Conservation (phyloP, 2,329 filamentous ascomycete genomes). For the Penicillium sp. region DNA sequence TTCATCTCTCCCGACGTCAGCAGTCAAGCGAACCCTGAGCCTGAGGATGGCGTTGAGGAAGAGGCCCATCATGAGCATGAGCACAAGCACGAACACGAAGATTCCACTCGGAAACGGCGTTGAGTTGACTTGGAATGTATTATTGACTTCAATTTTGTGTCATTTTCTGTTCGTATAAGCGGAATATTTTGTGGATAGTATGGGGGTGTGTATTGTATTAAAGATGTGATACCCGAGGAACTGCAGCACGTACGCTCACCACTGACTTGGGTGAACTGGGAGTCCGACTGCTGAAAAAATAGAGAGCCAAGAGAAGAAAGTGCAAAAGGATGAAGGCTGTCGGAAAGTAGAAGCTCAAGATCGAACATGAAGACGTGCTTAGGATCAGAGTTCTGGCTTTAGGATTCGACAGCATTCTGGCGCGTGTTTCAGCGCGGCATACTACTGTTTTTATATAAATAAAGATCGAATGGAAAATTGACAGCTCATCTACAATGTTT, state of each 20-base stretch:
- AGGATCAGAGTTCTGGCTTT: neutral
- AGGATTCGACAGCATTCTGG: neutral
- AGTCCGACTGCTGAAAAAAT: neutral
- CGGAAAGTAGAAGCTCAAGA: neutral
- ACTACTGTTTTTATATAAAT: constrained; percentile 2
- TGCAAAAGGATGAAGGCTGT: neutral
- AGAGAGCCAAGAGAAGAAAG: neutral
- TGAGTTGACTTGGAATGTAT: neutral
- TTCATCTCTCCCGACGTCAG: constrained; percentile 72
- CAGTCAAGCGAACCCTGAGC: constrained; percentile 62
- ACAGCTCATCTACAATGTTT: neutral
- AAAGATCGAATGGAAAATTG: neutral
- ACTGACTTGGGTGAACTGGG: neutral
- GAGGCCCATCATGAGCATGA: constrained; percentile 26
- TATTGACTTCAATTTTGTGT: neutral
- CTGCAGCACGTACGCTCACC: neutral
- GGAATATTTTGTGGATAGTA: neutral
- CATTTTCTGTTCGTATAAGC: constrained; percentile 5
- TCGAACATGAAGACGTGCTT: neutral
- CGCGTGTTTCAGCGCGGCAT: neutral
- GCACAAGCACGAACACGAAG: constrained; percentile 42
- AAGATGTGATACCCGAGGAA: constrained; percentile 10
- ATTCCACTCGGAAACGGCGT: constrained; percentile 17
- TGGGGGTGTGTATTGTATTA: neutral
- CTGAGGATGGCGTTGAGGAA: constrained; percentile 55